Percentiles rank a stretch among this genome's conserved stretches.
Conservation (phyloP, 148 eudicot genomes). For the Polygonum aviculare region DNA sequence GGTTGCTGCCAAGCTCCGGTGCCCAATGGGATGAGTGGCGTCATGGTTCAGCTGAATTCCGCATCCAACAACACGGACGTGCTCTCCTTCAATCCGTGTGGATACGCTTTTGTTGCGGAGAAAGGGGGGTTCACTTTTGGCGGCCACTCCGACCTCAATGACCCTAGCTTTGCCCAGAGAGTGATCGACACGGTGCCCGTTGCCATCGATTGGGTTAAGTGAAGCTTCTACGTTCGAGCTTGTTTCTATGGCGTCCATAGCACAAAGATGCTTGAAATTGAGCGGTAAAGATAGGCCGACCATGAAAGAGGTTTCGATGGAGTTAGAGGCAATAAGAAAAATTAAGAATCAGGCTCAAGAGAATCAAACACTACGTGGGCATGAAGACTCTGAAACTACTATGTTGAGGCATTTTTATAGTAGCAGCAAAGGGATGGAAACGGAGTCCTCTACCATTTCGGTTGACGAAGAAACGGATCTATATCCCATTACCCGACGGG, state of each 20-base stretch:
- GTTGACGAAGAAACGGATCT: too few relatives aligned
- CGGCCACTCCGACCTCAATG: conserved; percentile 8
- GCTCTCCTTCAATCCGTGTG: neutral
- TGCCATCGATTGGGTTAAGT: conserved; percentile 25
- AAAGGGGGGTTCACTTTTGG: neutral
- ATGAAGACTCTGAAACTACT: too few relatives aligned
- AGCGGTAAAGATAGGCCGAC: conserved; percentile 8
- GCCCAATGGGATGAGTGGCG: neutral
- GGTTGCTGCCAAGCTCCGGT: conserved; percentile 3
- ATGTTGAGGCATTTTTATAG: too few relatives aligned
- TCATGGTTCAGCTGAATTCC: neutral
- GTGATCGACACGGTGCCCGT: conserved; percentile 10
- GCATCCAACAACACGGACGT: neutral
- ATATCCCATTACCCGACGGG: too few relatives aligned
- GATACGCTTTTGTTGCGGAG: conserved; percentile 12
- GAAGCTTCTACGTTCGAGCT: neutral
- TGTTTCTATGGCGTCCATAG: neutral
- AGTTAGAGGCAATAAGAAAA: neutral
- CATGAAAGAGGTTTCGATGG: conserved; percentile 1
- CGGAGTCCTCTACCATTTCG: too few relatives aligned
- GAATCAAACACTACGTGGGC: neutral
- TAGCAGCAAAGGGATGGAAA: too few relatives aligned
- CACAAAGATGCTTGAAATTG: neutral
- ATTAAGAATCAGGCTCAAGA: too few relatives aligned
- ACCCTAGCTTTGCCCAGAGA: conserved; percentile 4